These are phyloP conservation scores for Henckelia pumila DNA, from an alignment of 257 asterid genomes.

Conservation along the genomic window DNA sequence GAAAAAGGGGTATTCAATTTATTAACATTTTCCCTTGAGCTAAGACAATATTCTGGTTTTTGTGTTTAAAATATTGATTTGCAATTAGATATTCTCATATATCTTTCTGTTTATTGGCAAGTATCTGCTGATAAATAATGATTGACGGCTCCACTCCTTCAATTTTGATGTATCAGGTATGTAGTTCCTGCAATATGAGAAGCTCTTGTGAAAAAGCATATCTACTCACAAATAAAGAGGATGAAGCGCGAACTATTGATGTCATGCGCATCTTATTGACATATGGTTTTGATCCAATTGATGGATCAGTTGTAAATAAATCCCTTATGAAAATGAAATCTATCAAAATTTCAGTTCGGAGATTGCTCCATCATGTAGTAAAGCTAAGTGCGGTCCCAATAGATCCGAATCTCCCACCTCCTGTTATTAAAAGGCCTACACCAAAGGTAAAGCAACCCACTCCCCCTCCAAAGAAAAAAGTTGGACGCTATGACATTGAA, in stretches of 20 bases:
- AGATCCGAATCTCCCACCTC: constrained; percentile 93
- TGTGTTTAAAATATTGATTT: not conserved
- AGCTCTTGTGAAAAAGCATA: constrained; percentile 88
- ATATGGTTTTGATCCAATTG: constrained; percentile 74
- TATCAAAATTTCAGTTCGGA: constrained; percentile 72
- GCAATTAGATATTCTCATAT: not conserved
- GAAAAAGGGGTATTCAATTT: not conserved
- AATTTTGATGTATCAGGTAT: constrained; percentile 65
- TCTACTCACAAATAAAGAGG: constrained; percentile 87
- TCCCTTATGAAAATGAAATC: constrained; percentile 66
- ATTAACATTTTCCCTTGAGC: not conserved
- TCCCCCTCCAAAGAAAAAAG: constrained; percentile 79
- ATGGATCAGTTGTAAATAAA: constrained; percentile 63
- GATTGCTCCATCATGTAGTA: constrained; percentile 81
- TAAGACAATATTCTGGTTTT: constrained; percentile 4
- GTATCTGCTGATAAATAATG: constrained; percentile 1
- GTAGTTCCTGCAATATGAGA: constrained; percentile 95
- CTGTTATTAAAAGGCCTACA: constrained; percentile 73
- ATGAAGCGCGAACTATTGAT: constrained; percentile 85
- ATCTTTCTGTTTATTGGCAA: not conserved
- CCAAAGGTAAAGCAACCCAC: constrained; percentile 96
- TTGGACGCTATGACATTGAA: constrained; percentile 88
- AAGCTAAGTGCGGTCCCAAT: constrained; percentile 93
- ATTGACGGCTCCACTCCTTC: constrained; percentile 11
- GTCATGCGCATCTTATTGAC: constrained; percentile 82